These are phyloP conservation scores for Paraconiothyrium sp. DNA, from an alignment of 2,329 filamentous ascomycete genomes.

Conservation along the genomic window DNA sequence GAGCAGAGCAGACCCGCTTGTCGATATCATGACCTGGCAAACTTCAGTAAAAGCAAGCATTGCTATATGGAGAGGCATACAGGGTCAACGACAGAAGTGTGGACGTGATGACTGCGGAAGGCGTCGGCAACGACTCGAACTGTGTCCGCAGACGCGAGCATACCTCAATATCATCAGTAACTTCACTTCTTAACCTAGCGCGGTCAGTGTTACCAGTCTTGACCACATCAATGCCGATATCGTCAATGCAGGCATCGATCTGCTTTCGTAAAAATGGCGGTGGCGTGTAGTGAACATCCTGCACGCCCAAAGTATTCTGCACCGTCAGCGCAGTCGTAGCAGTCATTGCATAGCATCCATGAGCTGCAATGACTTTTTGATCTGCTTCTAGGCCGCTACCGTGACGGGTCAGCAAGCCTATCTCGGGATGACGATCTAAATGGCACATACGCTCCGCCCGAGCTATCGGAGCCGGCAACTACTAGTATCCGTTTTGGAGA, in stretches of 20 bases:
- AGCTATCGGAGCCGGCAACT: slow-evolving; percentile 90
- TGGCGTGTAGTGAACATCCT: slow-evolving; percentile 81
- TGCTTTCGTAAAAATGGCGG: slow-evolving; percentile 82
- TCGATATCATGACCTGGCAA: slow-evolving; percentile 83
- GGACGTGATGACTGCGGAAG: slow-evolving; percentile 66
- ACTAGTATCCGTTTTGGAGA: slow-evolving; percentile 70
- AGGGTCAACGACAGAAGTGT: slow-evolving; percentile 75
- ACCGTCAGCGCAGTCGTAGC: slow-evolving; percentile 95
- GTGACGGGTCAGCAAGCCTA: slow-evolving; percentile 28
- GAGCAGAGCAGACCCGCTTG: slow-evolving; percentile 76
- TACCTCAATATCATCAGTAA: slow-evolving; percentile 64
- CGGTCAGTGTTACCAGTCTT: slow-evolving; percentile 74
- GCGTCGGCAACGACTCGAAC: slow-evolving; percentile 74
- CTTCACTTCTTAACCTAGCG: background rate
- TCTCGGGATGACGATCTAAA: slow-evolving; percentile 21
- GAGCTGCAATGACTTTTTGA: slow-evolving; percentile 90
- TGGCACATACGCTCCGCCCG: slow-evolving; percentile 79
- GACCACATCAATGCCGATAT: slow-evolving; percentile 88
- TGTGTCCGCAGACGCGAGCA: slow-evolving; percentile 79
- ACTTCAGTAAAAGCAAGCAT: background rate
- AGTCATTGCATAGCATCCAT: slow-evolving; percentile 95
- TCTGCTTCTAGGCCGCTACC: slow-evolving; percentile 90
- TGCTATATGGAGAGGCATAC: slow-evolving; percentile 57
- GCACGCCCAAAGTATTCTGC: slow-evolving; percentile 88
- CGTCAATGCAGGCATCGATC: slow-evolving; percentile 83